Evolutionary conservation across 345 rosid species (phyloP), one percentile per base, ranked within the genome.

Genomic region (Lumnitzera racemosa): DNA sequence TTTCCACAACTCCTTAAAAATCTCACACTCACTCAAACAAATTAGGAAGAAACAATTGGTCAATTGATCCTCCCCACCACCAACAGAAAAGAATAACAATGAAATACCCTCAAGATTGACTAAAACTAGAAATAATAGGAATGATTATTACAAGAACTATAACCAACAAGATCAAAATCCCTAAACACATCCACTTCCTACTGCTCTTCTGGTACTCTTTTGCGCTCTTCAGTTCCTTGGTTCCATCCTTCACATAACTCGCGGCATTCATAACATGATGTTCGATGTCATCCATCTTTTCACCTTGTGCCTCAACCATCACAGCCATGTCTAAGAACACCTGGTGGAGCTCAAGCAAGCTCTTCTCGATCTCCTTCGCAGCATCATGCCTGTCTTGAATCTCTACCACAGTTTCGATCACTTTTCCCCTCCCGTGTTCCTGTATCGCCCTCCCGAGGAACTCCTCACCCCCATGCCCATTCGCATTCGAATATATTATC

Each of bases 391-490:
- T 81, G 70, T 80, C 99, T 61, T 88, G 97, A 62, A 94, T 94
- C 83, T 90, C 95, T 67, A 79, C 95, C 23, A 94, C 90, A 0
- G 96, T 90, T 79, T 90, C 99, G 72, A 86, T 55, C 58, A 88
- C 96, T 52, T 82, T 88, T 48, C 97, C 97, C 68, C 75, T 81
- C n/a, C 99, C 97, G 11, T 94, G 99, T 64, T 94, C 97, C 67
- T 94, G 90, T 4, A 88, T 83, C 0, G 99, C 99, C 0, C 74
- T 54, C 0, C 79, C 78, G 54, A 94, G 63, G 56, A 81, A 84
- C 79, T 76, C 95, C 68, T 94, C 97, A 0, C 96, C 90, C 0
- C 91, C 95, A 46, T 63, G 72, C 3, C 81, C 78, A 61, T 91
- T 83, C 5, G 80, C 72, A 4, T 53, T 59, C 2, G 70, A 67